Conservation (phyloP, 768 basidiomycete species). For the Termitomyces sp. region DNA sequence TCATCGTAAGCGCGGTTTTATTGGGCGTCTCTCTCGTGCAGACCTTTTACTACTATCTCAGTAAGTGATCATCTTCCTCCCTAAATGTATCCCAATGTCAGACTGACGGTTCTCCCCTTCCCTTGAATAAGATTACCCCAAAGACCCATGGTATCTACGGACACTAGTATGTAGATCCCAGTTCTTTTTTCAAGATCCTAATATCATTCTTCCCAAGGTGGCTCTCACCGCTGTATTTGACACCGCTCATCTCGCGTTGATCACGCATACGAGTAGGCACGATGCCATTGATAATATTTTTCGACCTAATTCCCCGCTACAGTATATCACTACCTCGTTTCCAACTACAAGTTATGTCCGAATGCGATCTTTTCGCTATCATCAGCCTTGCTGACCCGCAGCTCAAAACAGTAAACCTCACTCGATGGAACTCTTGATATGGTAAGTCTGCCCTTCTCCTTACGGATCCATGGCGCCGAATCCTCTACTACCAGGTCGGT, state of each 20-base stretch:
- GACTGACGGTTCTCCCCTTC: background rate
- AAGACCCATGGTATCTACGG: conserved; percentile 14
- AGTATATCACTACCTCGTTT: conserved; percentile 16
- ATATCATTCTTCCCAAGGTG: conserved; percentile 24
- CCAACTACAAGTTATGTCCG: conserved; percentile 13
- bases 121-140: conserved; percentile 11
- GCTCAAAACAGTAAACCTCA: conserved; percentile 16
- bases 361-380: background rate
- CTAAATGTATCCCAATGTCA: background rate
- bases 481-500: conserved; percentile 26
- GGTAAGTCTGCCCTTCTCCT: conserved; percentile 14
- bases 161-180: conserved; percentile 3
- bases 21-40: conserved; percentile 16
- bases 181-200: background rate
- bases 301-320: background rate
- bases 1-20: conserved; percentile 15
- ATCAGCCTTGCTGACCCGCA: background rate
- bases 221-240: conserved; percentile 35
- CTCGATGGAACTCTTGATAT: conserved; percentile 18
- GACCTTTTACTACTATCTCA: conserved; percentile 15
- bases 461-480: background rate
- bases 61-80: conserved; percentile 1
- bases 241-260: conserved; percentile 39
- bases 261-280: conserved; percentile 38
- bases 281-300: background rate